Evolutionary conservation across 2,329 filamentous ascomycete species (phyloP).

Genomic region (Fusarium paranaense): DNA sequence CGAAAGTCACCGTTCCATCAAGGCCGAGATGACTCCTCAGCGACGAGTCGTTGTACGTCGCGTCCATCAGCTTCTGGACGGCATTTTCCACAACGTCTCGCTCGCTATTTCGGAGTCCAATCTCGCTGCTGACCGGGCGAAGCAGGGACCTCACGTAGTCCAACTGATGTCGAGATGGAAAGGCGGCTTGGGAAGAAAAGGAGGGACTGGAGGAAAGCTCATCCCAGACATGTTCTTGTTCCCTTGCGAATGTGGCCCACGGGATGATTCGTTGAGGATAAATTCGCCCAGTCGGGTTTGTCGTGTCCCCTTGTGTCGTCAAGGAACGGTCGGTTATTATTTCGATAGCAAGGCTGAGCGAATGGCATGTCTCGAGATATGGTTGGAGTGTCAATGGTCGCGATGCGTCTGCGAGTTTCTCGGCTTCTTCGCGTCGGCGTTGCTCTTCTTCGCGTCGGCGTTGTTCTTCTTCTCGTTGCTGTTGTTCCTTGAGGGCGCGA

Average conservation of each 20-base stretch:
- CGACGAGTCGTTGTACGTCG: constrained; percentile 40
- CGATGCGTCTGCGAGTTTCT: background rate
- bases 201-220: constrained; percentile 37
- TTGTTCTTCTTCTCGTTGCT: background rate
- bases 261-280: constrained; percentile 52
- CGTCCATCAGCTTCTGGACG: constrained; percentile 49
- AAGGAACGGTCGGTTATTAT: constrained; percentile 47
- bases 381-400: constrained; percentile 36
- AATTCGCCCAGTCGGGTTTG: constrained; percentile 47
- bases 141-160: constrained; percentile 48
- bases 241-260: constrained; percentile 48
- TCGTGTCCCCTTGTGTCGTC: constrained; percentile 50
- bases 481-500: background rate
- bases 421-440: background rate
- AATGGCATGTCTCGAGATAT: constrained; percentile 51
- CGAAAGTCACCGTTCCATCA: constrained; percentile 42
- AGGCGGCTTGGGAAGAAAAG: constrained; percentile 45
- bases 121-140: constrained; percentile 50
- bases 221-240: constrained; percentile 49
- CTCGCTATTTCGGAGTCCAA: constrained; percentile 43
- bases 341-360: constrained; percentile 45
- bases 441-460: background rate
- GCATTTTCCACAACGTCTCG: constrained; percentile 47
- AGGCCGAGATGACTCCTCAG: constrained; percentile 48
- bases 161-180: constrained; percentile 49